Conservation (phyloP, 2,329 filamentous ascomycete genomes). For the Zymoseptoria ardabiliae region DNA sequence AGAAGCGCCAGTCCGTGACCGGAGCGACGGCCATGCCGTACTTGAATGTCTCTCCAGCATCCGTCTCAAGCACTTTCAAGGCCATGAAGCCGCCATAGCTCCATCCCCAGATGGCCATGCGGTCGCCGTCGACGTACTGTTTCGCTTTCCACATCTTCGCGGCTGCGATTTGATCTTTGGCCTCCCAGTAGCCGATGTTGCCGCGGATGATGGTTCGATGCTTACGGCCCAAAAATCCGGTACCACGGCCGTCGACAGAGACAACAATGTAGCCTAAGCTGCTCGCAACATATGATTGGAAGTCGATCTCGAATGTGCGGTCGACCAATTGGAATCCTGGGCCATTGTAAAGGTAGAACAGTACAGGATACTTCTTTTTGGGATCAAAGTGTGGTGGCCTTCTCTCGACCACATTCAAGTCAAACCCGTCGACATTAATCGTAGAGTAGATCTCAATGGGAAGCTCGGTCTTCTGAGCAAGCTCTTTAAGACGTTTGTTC, state of each 20-base stretch:
- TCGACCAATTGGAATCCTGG: constrained; percentile 85
- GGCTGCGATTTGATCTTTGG: constrained; percentile 82
- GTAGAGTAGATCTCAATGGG: constrained; percentile 77
- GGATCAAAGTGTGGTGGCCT: constrained; percentile 82
- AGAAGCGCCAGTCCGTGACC: constrained; percentile 97
- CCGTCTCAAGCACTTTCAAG: constrained; percentile 86
- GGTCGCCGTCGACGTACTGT: constrained; percentile 70
- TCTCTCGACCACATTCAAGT: constrained; percentile 69
- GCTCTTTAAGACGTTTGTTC: constrained; percentile 62
- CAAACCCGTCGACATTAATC: constrained; percentile 72
- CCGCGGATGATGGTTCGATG: constrained; percentile 75
- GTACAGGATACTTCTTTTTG: constrained; percentile 79
- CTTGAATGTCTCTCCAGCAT: constrained; percentile 81
- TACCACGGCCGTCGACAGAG: constrained; percentile 88
- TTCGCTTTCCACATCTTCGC: constrained; percentile 77
- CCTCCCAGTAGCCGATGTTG: constrained; percentile 77
- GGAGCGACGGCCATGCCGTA: constrained; percentile 98
- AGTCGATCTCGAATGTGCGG: constrained; percentile 76
- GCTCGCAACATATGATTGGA: constrained; percentile 81
- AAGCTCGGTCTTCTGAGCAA: constrained; percentile 68
- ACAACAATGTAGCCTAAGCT: constrained; percentile 87
- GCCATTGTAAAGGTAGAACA: constrained; percentile 92
- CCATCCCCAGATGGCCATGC: constrained; percentile 97
- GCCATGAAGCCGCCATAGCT: constrained; percentile 94
- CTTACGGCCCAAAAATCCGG: constrained; percentile 79